Evolutionary conservation across 495 filamentous ascomycete species (phyloP).

Genomic region (Neurospora sp.): DNA sequence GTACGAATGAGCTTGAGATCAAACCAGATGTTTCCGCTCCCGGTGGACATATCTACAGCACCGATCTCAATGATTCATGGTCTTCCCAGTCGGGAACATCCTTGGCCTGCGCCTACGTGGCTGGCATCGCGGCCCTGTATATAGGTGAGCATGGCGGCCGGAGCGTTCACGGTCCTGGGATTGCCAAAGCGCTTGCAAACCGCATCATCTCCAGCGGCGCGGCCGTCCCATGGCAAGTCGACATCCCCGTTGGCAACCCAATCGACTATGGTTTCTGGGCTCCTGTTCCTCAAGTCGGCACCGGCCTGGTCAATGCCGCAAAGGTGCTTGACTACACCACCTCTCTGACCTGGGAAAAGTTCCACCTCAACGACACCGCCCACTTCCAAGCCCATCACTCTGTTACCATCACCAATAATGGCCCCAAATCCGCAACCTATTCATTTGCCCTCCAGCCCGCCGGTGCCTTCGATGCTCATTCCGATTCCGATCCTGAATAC

Average conservation of each 20-base stretch:
- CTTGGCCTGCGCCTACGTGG: constrained; percentile 43
- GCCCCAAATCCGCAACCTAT: constrained; percentile 22
- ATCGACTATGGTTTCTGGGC: constrained; percentile 21
- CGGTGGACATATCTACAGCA: constrained; percentile 39
- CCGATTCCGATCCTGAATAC: not conserved
- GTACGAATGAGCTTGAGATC: constrained; percentile 31
- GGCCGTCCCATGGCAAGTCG: constrained; percentile 34
- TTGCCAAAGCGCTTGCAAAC: constrained; percentile 25
- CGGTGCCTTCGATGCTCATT: constrained; percentile 9
- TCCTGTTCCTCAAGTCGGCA: constrained; percentile 37
- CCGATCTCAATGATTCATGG: constrained; percentile 27
- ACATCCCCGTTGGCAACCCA: constrained; percentile 6
- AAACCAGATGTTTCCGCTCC: constrained; percentile 38
- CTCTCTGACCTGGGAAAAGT: constrained; percentile 24
- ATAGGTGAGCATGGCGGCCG: constrained; percentile 26
- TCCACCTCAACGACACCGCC: constrained; percentile 35
- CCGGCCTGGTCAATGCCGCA: constrained; percentile 35
- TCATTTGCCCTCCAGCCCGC: constrained; percentile 18
- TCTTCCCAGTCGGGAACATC: constrained; percentile 36
- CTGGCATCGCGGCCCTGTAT: constrained; percentile 36
- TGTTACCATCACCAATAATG: constrained; percentile 34
- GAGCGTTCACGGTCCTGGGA: constrained; percentile 21
- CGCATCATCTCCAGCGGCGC: constrained; percentile 30
- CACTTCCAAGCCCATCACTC: constrained; percentile 24
- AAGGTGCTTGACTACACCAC: constrained; percentile 32